Evolutionary conservation across 2,329 filamentous ascomycete genomes (phyloP).

Genomic region (Ophiostoma perfectum): DNA sequence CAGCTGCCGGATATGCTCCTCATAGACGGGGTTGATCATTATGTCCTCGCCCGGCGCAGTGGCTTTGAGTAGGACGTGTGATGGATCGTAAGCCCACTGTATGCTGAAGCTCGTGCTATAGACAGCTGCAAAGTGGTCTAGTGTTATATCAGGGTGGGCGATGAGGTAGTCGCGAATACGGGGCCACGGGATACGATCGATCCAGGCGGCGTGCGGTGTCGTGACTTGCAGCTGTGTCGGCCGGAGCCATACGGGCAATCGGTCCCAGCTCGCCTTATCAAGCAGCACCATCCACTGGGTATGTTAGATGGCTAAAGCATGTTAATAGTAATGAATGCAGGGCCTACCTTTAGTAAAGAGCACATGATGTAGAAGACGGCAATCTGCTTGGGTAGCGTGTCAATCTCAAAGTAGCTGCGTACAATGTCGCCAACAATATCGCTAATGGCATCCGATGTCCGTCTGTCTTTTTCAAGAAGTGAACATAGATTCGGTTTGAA

Average conservation of each 20-base stretch:
- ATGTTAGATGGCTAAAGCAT: not conserved
- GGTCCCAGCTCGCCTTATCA: conserved; percentile 32
- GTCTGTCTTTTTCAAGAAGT: not conserved
- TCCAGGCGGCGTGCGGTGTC: conserved; percentile 32
- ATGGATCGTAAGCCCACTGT: conserved; percentile 33
- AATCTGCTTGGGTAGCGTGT: conserved; percentile 31
- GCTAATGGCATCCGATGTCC: conserved; percentile 30
- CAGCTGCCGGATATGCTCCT: not conserved
- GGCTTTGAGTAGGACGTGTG: conserved; percentile 29
- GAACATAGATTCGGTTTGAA: not conserved
- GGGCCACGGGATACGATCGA: conserved; percentile 34
- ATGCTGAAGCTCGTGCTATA: conserved; percentile 34
- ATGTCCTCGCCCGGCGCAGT: conserved; percentile 13
- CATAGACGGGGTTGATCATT: not conserved
- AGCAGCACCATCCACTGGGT: conserved; percentile 25
- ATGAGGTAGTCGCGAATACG: conserved; percentile 28
- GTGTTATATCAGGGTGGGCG: conserved; percentile 28
- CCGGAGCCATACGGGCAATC: conserved; percentile 32
- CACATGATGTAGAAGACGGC: conserved; percentile 33
- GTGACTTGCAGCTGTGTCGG: conserved; percentile 30
- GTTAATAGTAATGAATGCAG: not conserved
- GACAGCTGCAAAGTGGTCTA: conserved; percentile 32
- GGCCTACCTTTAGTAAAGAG: conserved; percentile 33
- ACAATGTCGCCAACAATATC: conserved; percentile 33
- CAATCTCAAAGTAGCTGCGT: conserved; percentile 32